Base-by-base conservation (phyloP, 2,329 filamentous ascomycete species). In the Pseudogymnoascus sp. region DNA sequence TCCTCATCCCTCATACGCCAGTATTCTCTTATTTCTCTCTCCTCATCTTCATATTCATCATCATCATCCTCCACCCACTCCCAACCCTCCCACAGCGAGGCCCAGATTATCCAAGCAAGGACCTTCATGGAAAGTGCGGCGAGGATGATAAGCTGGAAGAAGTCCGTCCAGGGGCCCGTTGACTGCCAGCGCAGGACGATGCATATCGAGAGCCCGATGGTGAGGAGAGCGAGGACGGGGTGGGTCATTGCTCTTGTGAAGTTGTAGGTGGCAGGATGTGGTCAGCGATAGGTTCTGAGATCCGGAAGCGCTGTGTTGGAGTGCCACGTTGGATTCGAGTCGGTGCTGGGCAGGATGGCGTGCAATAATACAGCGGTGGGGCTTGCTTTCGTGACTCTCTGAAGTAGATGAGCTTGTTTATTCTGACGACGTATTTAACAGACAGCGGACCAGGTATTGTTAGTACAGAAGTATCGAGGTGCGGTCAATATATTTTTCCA, bases 131-230 rank as follows among this genome's bases (percentile, higher is more conserved):
- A 56, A 10, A 56, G 50, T 34, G 50, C 50, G 10, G 25, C 50
- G n/a, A 56, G 10, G n/a, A 56, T 34, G 16, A 56, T 56, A 56
- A 56, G 50, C 50, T 56, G 50, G 11, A 56, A 14, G 50, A 56
- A 56, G 10, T 34, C n/a, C 10, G 28, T 21, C 50, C 28, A 36
- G 28, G 50, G 50, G 8, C 28, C 25, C 5, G 50, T 56, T 34
- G 50, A 56, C 16, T 56, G 50, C 50, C 50, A 56, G n/a, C 10
- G 50, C 11, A 56, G 28, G 28, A 56, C 28, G 28, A 56, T 34
- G 28, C 8, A 56, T 56, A 56, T 21, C 12, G 50, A 56, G 50
- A 56, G 50, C 25, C 50, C 50, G 50, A 56, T 34, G 28, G 28
- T 34, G 50, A 56, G 5, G 10, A 56, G 25, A 56, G 50, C n/a